Base-by-base conservation (phyloP, 352 stramenopile species). In the Phytophthora fragariaefolia region DNA sequence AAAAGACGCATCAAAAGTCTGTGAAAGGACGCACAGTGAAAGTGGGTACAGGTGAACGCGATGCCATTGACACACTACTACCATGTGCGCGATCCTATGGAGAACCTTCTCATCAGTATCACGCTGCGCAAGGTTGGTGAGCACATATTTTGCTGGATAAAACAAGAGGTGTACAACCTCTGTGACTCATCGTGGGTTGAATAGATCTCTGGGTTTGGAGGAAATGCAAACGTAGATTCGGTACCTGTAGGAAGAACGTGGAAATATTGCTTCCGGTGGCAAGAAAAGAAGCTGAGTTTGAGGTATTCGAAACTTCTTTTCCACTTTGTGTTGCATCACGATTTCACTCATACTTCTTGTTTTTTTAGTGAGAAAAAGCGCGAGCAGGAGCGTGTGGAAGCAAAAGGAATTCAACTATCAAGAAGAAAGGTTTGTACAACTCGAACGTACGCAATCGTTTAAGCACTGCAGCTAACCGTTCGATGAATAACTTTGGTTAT, bases 51-150 rank as follows among this genome's bases (percentile, higher is more conserved):
- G 45, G 3, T 40, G 27, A 62, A 3, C 49, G 49, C 1, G 27
- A 86, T 79, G 73, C 55, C 60, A 45, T 49, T 70, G 50, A 89
- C 79, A 43, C 67, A 80, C 30, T 85, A 80, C 70, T 93, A 91
- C 63, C 83, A 92, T 77, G 85, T 85, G 45, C 78, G 77, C 62
- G 83, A 91, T 58, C 82, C 85, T 9, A 90, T 93, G 60, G 82
- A 90, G 63, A 88, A 91, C 53, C 60, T 93, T 15, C 69, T 66
- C 43, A 43, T 93, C 28, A 65, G 69, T 17, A 80, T 91, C 22
- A 81, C 73, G 2, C 71, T 87, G 20, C 82, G 83, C 43, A 92
- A 93, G 82, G 85, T 89, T 26, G 9, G 30, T 48, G 47, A 24
- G 26, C 40, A 12, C 43, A 45, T 4, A 4, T 45, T 43, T 65